A percentile compares a stretch with the other conserved stretches of the same genome.
Evolutionary conservation across 1,284 basidiomycete species (phyloP).

Genomic region (Tetrapyrgos nigripes): DNA sequence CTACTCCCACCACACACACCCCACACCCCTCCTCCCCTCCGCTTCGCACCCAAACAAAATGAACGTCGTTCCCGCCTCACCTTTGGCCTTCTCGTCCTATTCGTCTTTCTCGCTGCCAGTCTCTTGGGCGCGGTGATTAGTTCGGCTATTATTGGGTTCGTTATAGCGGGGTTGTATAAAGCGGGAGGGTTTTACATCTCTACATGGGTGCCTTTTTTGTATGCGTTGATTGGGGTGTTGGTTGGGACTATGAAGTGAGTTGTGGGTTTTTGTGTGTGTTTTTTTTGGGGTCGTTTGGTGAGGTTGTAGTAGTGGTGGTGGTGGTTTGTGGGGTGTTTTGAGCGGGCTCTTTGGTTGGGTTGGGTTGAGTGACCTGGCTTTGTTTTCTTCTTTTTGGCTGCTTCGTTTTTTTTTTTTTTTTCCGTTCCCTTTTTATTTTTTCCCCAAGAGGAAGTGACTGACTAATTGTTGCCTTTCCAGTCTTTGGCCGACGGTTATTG

Average conservation of each 20-base stretch:
- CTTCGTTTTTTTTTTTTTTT: too few species aligned
- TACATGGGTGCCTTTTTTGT: conserved; percentile 85
- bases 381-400: too few species aligned
- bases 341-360: too few species aligned
- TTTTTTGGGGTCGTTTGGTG: too few species aligned
- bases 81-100: conserved; percentile 70
- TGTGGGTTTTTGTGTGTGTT: conserved; percentile 1
- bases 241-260: conserved; percentile 70
- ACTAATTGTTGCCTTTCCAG: conserved; percentile 36
- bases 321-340: too few species aligned
- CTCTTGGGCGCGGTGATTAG: conserved; percentile 71
- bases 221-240: conserved; percentile 73
- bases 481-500: conserved; percentile 61
- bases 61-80: conserved; percentile 62
- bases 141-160: conserved; percentile 75
- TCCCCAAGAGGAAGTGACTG: too few species aligned
- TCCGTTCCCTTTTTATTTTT: too few species aligned
- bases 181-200: conserved; percentile 73
- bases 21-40: too few species aligned
- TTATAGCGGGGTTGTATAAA: conserved; percentile 71
- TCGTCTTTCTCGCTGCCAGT: conserved; percentile 62
- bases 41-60: conserved; percentile 34
- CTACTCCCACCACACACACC: too few species aligned
- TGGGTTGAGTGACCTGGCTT: too few species aligned
- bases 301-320: too few species aligned